Base-by-base conservation (phyloP, 2,329 filamentous ascomycete genomes). In the Penicillium expansum region DNA sequence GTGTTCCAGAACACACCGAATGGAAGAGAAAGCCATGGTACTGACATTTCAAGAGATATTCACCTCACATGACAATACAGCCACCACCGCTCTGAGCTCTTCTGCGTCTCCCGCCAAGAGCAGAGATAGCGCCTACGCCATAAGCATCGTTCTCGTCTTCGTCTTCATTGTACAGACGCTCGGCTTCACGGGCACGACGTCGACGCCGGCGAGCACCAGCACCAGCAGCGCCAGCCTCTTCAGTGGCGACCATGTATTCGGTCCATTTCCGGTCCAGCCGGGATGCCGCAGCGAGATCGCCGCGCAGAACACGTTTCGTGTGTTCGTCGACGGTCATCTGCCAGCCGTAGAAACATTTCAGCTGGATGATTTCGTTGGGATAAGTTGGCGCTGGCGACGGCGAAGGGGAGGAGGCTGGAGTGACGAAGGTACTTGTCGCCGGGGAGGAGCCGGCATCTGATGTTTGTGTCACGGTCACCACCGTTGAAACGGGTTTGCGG, bases 291-390 rank as follows among this genome's bases (percentile, higher is more conserved):
- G 81, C 79, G 57, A 91, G 83, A 60, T 96, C 90, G 7, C 91
- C 91, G 5, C 84, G 81, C 50, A 96, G 74, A 0, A 97, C 90
- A 4, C 92, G 85, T 76, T 92, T 93, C 52, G 87, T 92, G 74
- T 97, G 93, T 72, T 97, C 92, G 64, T 97, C 89, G 5, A 97
- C 92, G 0, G 92, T 97, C 77, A 91, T 90, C 76, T 97, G 93
- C 85, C 91, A 97, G 41, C 89, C 91, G 72, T 96, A 96, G 78
- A 93, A 97, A 74, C 92, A 96, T 74, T 96, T 97, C 42, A 97
- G 82, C 6, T 86, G 81, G 58, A 97, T 91, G 56, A 95, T 85
- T 70, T 96, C 88, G 1, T 85, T 84, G 0, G 91, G 90, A 65
- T 87, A 92, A 0, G 62, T 56, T 10, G 70, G 62, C 6, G 65